These are phyloP conservation scores for Coniferiporia weirii DNA, from an alignment of 1,284 basidiomycete species.

Conservation along the genomic window DNA sequence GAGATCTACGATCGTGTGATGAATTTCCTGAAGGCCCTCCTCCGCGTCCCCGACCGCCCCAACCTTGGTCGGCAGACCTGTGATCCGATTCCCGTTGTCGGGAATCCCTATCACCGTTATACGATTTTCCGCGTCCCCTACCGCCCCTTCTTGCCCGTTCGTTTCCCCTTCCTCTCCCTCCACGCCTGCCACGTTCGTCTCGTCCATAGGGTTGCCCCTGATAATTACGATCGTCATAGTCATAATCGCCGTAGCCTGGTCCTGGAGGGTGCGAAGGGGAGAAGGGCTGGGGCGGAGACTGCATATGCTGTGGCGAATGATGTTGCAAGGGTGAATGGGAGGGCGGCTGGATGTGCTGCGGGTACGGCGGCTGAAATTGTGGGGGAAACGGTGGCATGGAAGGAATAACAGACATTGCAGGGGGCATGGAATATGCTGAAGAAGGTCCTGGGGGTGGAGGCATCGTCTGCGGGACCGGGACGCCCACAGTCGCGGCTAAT, in stretches of 20 bases:
- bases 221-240: conserved; percentile 2
- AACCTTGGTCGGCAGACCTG: conserved; percentile 4
- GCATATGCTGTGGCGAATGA: background rate
- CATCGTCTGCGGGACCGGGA: background rate
- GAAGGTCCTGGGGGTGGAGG: background rate
- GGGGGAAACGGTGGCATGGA: background rate
- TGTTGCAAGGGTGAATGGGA: conserved; percentile 2
- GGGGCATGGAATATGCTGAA: background rate
- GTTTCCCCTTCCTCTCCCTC: conserved; percentile 1
- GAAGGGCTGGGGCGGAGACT: background rate
- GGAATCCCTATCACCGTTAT: background rate
- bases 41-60: conserved; percentile 19
- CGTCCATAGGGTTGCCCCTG: background rate
- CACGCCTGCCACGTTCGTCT: conserved; percentile 2
- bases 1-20: background rate
- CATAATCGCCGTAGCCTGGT: conserved; percentile 3
- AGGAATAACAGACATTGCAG: background rate
- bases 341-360: too few relatives aligned
- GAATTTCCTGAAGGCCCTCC: conserved; percentile 8
- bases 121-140: conserved; percentile 9
- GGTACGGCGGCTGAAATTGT: background rate
- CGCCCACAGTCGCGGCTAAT: background rate
- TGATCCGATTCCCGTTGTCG: background rate
- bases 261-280: background rate
- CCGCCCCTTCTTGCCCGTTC: conserved; percentile 8